A percentile compares a stretch with the other conserved stretches of the same genome.
Conservation (phyloP, 1,284 basidiomycete genomes). For the Puccinia polysora region DNA sequence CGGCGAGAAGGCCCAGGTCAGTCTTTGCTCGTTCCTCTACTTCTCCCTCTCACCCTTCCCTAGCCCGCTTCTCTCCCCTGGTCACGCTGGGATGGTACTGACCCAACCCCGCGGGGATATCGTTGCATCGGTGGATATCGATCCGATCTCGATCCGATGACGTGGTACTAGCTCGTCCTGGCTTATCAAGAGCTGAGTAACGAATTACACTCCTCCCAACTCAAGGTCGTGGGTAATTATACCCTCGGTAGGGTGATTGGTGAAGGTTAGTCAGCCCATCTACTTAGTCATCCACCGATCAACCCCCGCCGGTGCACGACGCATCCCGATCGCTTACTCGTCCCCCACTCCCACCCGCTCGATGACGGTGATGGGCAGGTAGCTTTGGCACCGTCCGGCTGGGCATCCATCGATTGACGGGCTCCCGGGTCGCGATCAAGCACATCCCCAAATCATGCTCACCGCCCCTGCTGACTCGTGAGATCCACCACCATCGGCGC, state of each 20-base stretch:
- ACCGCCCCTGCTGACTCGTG: conserved; percentile 71
- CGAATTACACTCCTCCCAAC: conserved; percentile 80
- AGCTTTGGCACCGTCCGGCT: conserved; percentile 51
- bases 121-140: not conserved
- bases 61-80: not conserved
- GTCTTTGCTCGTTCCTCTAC: conserved; percentile 1
- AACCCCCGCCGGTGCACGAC: too few relatives aligned
- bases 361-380: too few relatives aligned
- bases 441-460: conserved; percentile 92
- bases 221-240: conserved; percentile 90
- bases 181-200: conserved; percentile 96
- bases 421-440: conserved; percentile 82
- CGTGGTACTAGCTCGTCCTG: conserved; percentile 65
- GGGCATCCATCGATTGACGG: conserved; percentile 50
- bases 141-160: not conserved
- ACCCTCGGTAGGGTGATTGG: conserved; percentile 91
- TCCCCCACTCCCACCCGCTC: too few relatives aligned
- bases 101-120: too few relatives aligned
- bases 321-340: too few relatives aligned
- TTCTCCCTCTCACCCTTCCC: not conserved
- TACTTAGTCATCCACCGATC: conserved; percentile 27
- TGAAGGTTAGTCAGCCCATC: conserved; percentile 65
- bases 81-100: too few relatives aligned
- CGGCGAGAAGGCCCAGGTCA: conserved; percentile 37
- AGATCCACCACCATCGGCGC: conserved; percentile 95